phyloP scores from a whole-genome alignment of 139 green algal species.

The Picochlorum sp. region DNA sequence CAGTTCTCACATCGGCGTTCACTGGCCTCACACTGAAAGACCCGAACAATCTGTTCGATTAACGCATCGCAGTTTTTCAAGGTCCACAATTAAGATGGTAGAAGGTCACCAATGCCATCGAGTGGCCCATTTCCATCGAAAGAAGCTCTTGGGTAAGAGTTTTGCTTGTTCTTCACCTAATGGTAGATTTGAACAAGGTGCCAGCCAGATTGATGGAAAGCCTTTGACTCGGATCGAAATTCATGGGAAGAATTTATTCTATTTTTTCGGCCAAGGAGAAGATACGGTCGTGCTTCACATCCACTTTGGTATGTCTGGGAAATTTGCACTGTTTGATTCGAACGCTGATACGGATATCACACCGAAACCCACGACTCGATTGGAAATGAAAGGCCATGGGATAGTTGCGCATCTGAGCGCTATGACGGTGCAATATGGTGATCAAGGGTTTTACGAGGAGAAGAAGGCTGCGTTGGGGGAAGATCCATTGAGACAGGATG shows the following conservation, averaged over 20 bases:
- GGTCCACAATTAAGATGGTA: constrained; percentile 40
- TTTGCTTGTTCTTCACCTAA: constrained; percentile 68
- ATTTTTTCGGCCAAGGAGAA: constrained; percentile 53
- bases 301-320: constrained; percentile 76
- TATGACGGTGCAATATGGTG: constrained; percentile 68
- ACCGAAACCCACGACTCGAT: constrained; percentile 47
- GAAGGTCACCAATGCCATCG: constrained; percentile 71
- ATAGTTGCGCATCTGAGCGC: constrained; percentile 58
- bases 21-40: no score
- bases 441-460: constrained; percentile 38
- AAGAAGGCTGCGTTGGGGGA: constrained; percentile 53
- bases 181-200: constrained; percentile 58
- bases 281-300: constrained; percentile 54
- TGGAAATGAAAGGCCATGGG: constrained; percentile 29
- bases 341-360: not conserved
- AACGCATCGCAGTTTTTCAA: not conserved
- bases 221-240: constrained; percentile 56
- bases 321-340: constrained; percentile 19
- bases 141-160: constrained; percentile 37
- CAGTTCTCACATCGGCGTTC: no score
- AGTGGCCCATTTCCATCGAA: constrained; percentile 52
- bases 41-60: no score
- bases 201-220: constrained; percentile 42
- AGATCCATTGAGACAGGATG: constrained; percentile 64
- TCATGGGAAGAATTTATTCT: constrained; percentile 79